Percentiles rank a stretch among this genome's conserved stretches.
Conservation (phyloP, 2,329 filamentous ascomycete genomes). For the Aaosphaeria arxii region DNA sequence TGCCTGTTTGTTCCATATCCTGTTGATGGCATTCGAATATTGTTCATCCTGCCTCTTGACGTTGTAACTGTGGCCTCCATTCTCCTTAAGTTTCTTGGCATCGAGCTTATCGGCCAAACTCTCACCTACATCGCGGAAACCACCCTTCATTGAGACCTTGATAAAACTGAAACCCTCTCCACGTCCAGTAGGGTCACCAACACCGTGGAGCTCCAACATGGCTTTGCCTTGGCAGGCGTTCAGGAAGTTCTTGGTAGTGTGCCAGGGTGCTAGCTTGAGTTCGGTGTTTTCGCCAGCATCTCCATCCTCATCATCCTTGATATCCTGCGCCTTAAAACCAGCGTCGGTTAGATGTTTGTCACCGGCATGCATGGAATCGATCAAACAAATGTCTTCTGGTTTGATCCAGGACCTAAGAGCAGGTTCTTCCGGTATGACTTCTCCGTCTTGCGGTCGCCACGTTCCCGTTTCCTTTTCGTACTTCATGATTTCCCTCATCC, state of each 20-base stretch:
- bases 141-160: constrained; percentile 97
- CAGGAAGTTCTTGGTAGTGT: constrained; percentile 93
- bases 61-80: constrained; percentile 93
- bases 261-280: constrained; percentile 91
- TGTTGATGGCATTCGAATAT: constrained; percentile 86
- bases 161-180: constrained; percentile 96
- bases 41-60: constrained; percentile 90
- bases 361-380: constrained; percentile 96
- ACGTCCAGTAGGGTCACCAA: constrained; percentile 89
- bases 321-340: constrained; percentile 70
- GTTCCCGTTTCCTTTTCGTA: constrained; percentile 87
- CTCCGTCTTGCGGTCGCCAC: constrained; percentile 69
- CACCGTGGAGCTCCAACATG: constrained; percentile 92
- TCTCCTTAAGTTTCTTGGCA: constrained; percentile 65
- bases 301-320: constrained; percentile 60
- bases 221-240: constrained; percentile 92
- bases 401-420: constrained; percentile 85
- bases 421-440: constrained; percentile 75
- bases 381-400: constrained; percentile 89
- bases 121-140: constrained; percentile 86
- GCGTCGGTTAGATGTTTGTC: constrained; percentile 88
- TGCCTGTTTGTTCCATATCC: constrained; percentile 90
- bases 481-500: constrained; percentile 92
- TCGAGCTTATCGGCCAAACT: constrained; percentile 84
- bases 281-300: constrained; percentile 74